Percentiles rank a stretch among this genome's conserved stretches.
Evolutionary conservation across 148 eudicot species (phyloP).

Genomic region (Camellia sinensis): DNA sequence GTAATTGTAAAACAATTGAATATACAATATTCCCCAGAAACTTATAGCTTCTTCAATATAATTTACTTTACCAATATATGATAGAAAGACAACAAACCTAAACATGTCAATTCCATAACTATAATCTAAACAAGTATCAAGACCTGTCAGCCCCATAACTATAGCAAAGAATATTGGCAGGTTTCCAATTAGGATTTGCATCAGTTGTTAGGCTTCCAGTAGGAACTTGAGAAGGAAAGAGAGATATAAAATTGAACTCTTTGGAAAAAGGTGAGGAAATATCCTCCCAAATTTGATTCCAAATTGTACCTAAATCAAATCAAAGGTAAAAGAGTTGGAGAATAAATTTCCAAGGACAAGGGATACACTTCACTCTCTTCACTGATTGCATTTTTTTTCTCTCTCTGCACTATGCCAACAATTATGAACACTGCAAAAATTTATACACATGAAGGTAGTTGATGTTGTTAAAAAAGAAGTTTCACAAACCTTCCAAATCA

Average conservation of each 20-base stretch:
- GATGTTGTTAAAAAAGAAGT: background rate
- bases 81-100: too few relatives aligned
- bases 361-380: background rate
- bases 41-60: too few relatives aligned
- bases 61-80: too few relatives aligned
- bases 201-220: background rate
- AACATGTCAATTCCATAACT: too few relatives aligned
- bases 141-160: too few relatives aligned
- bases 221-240: background rate
- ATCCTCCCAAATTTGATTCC: background rate
- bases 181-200: background rate
- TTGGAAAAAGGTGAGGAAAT: background rate
- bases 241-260: background rate
- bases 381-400: background rate
- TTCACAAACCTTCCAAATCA: slow-evolving; percentile 68
- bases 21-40: too few relatives aligned
- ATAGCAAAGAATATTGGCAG: too few relatives aligned
- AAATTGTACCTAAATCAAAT: background rate
- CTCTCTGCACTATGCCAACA: background rate
- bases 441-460: background rate
- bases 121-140: too few relatives aligned
- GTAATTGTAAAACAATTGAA: too few relatives aligned
- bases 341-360: background rate
- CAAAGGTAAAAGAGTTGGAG: background rate
- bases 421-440: background rate